phyloP scores from a whole-genome alignment of 805 yeast species.

The Suhomyces emberorum region DNA sequence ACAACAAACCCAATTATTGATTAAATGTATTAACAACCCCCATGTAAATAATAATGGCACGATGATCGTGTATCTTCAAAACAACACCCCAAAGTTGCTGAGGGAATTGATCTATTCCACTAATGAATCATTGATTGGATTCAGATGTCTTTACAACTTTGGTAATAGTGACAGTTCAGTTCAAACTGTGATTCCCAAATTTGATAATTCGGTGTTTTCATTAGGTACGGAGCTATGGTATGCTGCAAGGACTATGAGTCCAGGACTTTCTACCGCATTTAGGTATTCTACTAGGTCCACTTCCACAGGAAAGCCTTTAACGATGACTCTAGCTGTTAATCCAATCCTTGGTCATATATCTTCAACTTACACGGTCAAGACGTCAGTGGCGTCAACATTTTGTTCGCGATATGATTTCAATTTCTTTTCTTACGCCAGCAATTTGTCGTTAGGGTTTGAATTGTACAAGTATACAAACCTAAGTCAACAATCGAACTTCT shows the following conservation, averaged over 20 bases:
- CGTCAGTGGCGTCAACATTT: constrained; percentile 70
- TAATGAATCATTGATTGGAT: constrained; percentile 78
- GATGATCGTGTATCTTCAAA: constrained; percentile 68
- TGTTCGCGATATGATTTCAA: constrained; percentile 87
- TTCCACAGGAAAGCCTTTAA: constrained; percentile 83
- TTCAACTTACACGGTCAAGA: constrained; percentile 81
- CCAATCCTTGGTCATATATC: constrained; percentile 89
- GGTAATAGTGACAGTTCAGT: constrained; percentile 20
- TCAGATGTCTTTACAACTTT: constrained; percentile 72
- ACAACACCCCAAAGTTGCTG: constrained; percentile 57
- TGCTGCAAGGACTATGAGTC: constrained; percentile 78
- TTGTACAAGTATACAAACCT: constrained; percentile 50
- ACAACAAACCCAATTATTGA: constrained; percentile 56
- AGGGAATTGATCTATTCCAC: constrained; percentile 79
- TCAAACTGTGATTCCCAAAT: constrained; percentile 26
- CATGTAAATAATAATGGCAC: constrained; percentile 51
- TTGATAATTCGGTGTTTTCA: constrained; percentile 63
- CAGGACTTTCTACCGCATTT: constrained; percentile 83
- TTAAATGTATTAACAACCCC: constrained; percentile 74
- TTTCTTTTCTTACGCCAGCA: constrained; percentile 84
- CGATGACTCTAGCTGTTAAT: constrained; percentile 81
- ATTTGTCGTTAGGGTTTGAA: constrained; percentile 83
- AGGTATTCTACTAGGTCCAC: constrained; percentile 84
- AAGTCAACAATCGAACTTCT: too few species aligned
- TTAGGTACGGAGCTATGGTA: constrained; percentile 89